A percentile compares a stretch with the other conserved stretches of the same genome.
Conservation (phyloP, 2,329 filamentous ascomycete genomes). For the Sporothrix pseudoabietina region DNA sequence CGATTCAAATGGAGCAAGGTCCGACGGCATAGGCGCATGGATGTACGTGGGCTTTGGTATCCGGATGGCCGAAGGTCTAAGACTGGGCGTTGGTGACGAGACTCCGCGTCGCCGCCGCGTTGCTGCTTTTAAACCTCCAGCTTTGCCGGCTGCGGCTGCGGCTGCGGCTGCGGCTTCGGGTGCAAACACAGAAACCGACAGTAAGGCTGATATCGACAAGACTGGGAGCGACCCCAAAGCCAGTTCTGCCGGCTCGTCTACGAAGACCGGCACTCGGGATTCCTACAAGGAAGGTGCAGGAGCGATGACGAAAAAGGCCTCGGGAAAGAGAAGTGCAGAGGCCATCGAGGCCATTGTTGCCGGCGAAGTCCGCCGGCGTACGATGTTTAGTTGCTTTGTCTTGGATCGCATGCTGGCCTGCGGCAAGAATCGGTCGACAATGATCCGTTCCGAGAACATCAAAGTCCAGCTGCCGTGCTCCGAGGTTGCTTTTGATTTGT, state of each 20-base stretch:
- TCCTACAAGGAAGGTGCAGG: not conserved
- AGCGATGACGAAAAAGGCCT: not conserved
- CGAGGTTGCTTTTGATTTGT: constrained; percentile 65
- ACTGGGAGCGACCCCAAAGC: not conserved
- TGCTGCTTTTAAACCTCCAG: not conserved
- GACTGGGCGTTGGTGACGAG: constrained; percentile 60
- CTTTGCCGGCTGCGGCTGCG: not conserved
- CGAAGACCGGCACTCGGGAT: not conserved
- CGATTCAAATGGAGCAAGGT: not conserved
- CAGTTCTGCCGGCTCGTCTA: not conserved
- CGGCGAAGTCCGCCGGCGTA: constrained; percentile 66
- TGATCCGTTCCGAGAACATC: constrained; percentile 61
- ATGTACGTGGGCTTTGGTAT: constrained; percentile 67
- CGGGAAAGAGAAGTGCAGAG: not conserved
- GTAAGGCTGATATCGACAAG: not conserved
- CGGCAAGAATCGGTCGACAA: constrained; percentile 62
- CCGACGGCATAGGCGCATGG: constrained; percentile 63
- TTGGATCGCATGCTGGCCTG: constrained; percentile 70
- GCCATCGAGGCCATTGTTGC: constrained; percentile 50
- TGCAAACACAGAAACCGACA: not conserved
- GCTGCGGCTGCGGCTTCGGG: not conserved
- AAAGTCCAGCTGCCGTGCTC: constrained; percentile 69
- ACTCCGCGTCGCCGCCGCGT: constrained; percentile 28
- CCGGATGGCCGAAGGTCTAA: constrained; percentile 63
- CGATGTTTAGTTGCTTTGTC: constrained; percentile 75